Evolutionary conservation across 192 early-diverging fungal genomes (phyloP), one percentile per base, ranked within the genome.

Genomic region (Chytriomyces confervae): DNA sequence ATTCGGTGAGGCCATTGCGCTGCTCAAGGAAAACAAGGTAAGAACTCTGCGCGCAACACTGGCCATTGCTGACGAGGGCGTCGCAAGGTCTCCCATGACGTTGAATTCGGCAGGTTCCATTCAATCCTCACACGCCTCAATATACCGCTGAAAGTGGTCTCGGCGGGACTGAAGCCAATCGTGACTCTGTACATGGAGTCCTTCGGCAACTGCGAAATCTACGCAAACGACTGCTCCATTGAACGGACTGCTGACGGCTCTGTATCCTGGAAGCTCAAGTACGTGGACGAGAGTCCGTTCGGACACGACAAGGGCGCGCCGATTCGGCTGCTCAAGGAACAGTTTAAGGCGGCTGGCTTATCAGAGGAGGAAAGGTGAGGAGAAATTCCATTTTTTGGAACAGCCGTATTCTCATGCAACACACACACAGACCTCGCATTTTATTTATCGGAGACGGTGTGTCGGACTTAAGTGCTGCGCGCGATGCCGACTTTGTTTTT

Each of bases 391-490:
- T 5, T 1, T 70, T 45, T 13, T 82, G 36, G 48, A 50, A 79
- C n/a, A 16, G 61, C 1, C 23, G 16, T 62, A n/a, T 18, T 64
- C 57, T 61, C 16, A 16, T 16, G 4, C 1, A 36, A 51, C n/a
- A 29, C 36, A 36, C 50, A 13, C 23, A 72, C 29, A 77, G 72
- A 76, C 84, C 86, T 9, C 29, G 87, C 10, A 82, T 92, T 70
- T 82, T 95, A 5, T 95, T 94, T 78, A 88, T 91, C 53, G 94
- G 94, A 6, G 94, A 95, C 79, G 93, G 94, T 57, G 87, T 95
- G 13, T 90, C 88, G 3, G 94, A 95, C 75, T 84, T 95, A 27
- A 89, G 87, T 10, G 94, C 92, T 24, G 93, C 94, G 16, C 79
- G 85, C n/a, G 87, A 92, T 29, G 92, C 92, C 0, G 93, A 95